Percentiles rank a stretch among this genome's conserved stretches.
Conservation (phyloP, 75 land plant genomes). For the Chamaecyparis obtusa region DNA sequence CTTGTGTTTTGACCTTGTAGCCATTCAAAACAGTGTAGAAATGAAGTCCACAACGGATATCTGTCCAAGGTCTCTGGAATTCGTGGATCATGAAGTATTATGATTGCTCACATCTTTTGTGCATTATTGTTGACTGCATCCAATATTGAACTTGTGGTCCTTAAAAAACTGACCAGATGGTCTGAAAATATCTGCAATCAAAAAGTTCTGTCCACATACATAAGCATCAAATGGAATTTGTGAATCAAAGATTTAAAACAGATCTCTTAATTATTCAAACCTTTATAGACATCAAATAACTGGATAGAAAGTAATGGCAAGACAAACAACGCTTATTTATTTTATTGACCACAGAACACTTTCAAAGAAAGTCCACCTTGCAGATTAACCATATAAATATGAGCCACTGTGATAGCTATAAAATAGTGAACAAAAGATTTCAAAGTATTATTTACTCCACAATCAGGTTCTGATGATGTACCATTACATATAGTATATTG, state of each 20-base stretch:
- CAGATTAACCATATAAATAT: not conserved
- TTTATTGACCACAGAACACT: not conserved
- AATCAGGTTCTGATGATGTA: not conserved
- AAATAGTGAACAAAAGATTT: not conserved
- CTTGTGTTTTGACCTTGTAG: constrained; percentile 4
- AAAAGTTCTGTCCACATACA: not conserved
- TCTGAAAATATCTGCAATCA: constrained; percentile 10
- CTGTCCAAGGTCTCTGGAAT: not conserved
- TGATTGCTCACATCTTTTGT: not conserved
- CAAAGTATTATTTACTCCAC: not conserved
- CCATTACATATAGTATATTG: not conserved
- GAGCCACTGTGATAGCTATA: not conserved
- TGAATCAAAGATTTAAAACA: not conserved
- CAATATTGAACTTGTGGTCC: not conserved
- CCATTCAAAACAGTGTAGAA: not conserved
- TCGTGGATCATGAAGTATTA: not conserved
- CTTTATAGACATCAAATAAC: not conserved
- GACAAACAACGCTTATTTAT: not conserved
- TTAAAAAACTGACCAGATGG: not conserved
- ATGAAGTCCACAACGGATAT: not conserved
- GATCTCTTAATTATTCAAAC: not conserved
- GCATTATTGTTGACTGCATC: not conserved
- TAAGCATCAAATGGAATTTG: not conserved
- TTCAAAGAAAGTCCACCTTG: not conserved
- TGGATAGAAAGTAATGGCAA: not conserved